Conservation (phyloP, 2,329 filamentous ascomycete genomes). For the Coleophoma cylindrospora region DNA sequence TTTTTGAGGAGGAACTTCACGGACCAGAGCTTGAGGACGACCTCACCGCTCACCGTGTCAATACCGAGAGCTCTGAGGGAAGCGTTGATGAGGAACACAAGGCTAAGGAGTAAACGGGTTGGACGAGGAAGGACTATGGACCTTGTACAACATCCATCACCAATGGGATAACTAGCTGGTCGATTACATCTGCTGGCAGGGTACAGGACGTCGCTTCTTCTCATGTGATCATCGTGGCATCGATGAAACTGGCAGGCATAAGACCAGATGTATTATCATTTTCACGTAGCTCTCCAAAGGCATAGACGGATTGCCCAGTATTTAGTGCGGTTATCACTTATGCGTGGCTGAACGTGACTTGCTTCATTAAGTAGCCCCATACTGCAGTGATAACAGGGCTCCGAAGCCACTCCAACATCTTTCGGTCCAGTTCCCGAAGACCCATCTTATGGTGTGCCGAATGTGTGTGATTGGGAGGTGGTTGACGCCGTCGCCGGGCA, state of each 20-base stretch:
- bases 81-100: conserved; percentile 31
- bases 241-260: conserved; percentile 17
- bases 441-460: no score
- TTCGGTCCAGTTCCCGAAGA: no score
- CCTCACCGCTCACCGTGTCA: conserved; percentile 21
- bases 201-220: conserved; percentile 18
- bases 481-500: no score
- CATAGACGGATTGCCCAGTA: conserved; percentile 27
- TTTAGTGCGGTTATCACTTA: not conserved
- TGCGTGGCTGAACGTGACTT: not conserved
- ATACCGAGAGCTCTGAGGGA: conserved; percentile 24
- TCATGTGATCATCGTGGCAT: conserved; percentile 11
- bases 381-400: no score
- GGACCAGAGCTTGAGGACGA: conserved; percentile 43
- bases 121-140: not conserved
- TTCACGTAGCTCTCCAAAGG: conserved; percentile 23
- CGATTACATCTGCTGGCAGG: conserved; percentile 17
- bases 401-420: no score
- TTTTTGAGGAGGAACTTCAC: conserved; percentile 84
- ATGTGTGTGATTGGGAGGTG: no score
- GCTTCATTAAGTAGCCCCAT: no score
- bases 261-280: conserved; percentile 21
- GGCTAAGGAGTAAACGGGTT: conserved; percentile 28
- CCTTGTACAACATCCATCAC: conserved; percentile 2
- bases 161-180: conserved; percentile 9